Evolutionary conservation across 202 grass and related monocot genomes (phyloP).

Genomic region (Dendrocalamus latiflorus): DNA sequence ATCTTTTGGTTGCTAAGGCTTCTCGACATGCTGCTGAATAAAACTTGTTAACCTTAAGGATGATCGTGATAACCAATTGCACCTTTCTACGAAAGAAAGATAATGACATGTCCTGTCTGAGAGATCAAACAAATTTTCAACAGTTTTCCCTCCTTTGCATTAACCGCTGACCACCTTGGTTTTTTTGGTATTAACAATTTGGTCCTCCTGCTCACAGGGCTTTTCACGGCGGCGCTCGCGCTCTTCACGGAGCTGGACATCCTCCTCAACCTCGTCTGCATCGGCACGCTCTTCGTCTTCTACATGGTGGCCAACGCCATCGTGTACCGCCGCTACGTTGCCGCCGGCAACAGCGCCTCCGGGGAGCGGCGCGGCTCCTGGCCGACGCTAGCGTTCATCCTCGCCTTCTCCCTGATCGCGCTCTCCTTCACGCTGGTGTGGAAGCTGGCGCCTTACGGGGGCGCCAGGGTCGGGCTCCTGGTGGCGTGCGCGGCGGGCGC

Average conservation of each 20-base stretch:
- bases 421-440: slow-evolving; percentile 70
- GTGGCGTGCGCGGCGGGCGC: slow-evolving; percentile 36
- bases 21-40: neutral
- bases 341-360: neutral
- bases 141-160: neutral
- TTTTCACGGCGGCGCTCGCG: slow-evolving; percentile 74
- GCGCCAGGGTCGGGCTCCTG: slow-evolving; percentile 29
- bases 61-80: neutral
- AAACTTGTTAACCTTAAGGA: neutral
- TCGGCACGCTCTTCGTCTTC: slow-evolving; percentile 99
- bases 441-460: slow-evolving; percentile 39
- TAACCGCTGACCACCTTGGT: neutral
- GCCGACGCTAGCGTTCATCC: slow-evolving; percentile 62
- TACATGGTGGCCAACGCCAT: slow-evolving; percentile 99
- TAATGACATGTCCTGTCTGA: neutral
- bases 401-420: slow-evolving; percentile 44
- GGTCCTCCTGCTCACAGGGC: slow-evolving; percentile 32
- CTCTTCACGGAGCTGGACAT: slow-evolving; percentile 84
- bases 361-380: neutral
- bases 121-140: neutral
- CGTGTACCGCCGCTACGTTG: slow-evolving; percentile 77
- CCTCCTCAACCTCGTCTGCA: slow-evolving; percentile 79
- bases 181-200: neutral
- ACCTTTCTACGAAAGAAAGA: neutral
- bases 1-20: neutral